phyloP scores from a whole-genome alignment of 257 asterid genomes.

The Gentiana dahurica region DNA sequence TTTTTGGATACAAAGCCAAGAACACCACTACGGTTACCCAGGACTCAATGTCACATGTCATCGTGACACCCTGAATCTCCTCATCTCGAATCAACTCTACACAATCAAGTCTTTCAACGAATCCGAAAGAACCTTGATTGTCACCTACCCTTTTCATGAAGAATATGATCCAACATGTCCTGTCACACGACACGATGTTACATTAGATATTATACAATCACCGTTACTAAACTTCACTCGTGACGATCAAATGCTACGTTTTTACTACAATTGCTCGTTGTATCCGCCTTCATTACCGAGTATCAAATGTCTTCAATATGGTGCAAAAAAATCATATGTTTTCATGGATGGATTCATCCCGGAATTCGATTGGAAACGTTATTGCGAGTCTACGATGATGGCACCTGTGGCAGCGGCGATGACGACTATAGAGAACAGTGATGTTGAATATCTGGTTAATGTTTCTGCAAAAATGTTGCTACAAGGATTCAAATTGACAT shows the following conservation, averaged over 20 bases:
- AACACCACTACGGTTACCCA: conserved; percentile 2
- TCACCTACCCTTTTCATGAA: neutral
- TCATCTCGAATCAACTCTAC: conserved; percentile 6
- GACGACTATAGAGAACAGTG: neutral
- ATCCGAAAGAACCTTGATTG: conserved; percentile 6
- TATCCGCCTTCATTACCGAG: conserved; percentile 9
- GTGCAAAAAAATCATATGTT: conserved; percentile 3
- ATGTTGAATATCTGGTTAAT: neutral
- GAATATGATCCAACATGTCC: conserved; percentile 2
- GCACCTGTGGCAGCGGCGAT: conserved; percentile 1
- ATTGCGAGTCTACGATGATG: conserved; percentile 6
- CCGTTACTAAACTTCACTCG: neutral
- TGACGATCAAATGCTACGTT: conserved; percentile 4
- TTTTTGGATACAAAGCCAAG: conserved; percentile 9
- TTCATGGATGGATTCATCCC: conserved; percentile 4
- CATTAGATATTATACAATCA: neutral
- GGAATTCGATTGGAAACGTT: conserved; percentile 8
- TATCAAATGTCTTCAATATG: conserved; percentile 5
- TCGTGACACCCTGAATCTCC: neutral
- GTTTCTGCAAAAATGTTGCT: conserved; percentile 1
- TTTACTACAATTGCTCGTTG: conserved; percentile 8
- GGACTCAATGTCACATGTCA: conserved; percentile 7
- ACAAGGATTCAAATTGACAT: conserved; percentile 6
- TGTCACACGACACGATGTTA: neutral
- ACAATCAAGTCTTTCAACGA: conserved; percentile 1